Conservation (phyloP, 208 protist species). For the Crithidia thermophila region DNA sequence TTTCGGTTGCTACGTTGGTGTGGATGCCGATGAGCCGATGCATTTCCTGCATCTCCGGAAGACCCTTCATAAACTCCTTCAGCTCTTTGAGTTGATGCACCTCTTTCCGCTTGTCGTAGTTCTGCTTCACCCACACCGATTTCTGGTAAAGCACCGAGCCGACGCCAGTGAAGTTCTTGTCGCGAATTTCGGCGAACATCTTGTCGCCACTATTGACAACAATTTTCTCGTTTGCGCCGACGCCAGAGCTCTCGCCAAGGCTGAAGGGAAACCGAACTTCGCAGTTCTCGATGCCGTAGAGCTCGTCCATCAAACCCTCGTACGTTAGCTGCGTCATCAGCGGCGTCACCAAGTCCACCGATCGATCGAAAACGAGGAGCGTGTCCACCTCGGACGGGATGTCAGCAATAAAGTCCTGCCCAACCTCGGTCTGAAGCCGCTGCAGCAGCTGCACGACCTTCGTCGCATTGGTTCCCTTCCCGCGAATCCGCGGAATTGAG, state of each 20-base stretch:
- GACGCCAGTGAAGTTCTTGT: conserved; percentile 77
- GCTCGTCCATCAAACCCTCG: conserved; percentile 89
- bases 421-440: conserved; percentile 74
- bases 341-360: conserved; percentile 82
- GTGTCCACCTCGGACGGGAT: conserved; percentile 64
- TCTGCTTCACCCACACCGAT: conserved; percentile 85
- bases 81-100: conserved; percentile 87
- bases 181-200: conserved; percentile 83
- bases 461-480: conserved; percentile 58
- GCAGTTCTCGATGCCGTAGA: conserved; percentile 70
- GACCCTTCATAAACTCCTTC: conserved; percentile 87
- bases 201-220: conserved; percentile 58
- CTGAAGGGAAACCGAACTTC: conserved; percentile 71
- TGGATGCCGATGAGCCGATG: conserved; percentile 83
- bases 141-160: conserved; percentile 82
- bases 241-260: conserved; percentile 52
- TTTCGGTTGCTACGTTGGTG: conserved; percentile 76
- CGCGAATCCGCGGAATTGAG: conserved; percentile 54
- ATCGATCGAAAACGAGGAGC: conserved; percentile 83
- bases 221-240: conserved; percentile 29
- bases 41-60: conserved; percentile 88
- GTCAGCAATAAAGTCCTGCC: conserved; percentile 51
- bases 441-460: conserved; percentile 71
- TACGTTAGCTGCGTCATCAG: conserved; percentile 91
- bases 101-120: conserved; percentile 84